A percentile compares a stretch with the other conserved stretches of the same genome.
phyloP scores from a whole-genome alignment of 2,329 filamentous ascomycete species.

The Alternaria alternata region DNA sequence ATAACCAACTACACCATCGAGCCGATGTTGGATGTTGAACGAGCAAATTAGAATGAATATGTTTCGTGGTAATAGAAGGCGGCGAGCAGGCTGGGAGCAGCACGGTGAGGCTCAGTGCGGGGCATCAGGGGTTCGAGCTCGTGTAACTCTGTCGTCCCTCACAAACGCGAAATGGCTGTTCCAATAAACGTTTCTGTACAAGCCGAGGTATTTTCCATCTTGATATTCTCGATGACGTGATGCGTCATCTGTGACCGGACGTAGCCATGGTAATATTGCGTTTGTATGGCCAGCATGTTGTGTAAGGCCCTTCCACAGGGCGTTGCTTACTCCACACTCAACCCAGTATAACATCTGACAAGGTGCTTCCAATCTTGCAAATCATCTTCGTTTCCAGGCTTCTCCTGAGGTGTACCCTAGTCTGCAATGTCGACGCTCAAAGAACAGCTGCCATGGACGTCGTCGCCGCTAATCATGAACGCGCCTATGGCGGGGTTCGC shows the following conservation, averaged over 20 bases:
- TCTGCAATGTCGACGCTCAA: conserved; percentile 24
- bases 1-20: conserved; percentile 41
- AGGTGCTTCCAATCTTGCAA: background rate
- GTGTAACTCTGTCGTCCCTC: too few relatives aligned
- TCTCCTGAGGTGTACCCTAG: background rate
- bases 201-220: background rate
- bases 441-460: conserved; percentile 60
- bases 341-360: background rate
- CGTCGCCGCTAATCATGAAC: conserved; percentile 64
- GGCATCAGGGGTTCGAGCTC: background rate
- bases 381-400: background rate
- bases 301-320: background rate
- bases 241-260: background rate
- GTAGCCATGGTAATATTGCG: background rate
- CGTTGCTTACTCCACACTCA: background rate
- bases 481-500: conserved; percentile 74
- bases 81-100: background rate
- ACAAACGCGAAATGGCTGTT: background rate
- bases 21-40: conserved; percentile 8
- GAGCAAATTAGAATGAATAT: background rate
- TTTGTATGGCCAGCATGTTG: background rate
- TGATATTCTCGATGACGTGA: background rate
- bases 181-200: background rate
- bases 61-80: background rate
- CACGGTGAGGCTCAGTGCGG: background rate